Percentiles rank a stretch among this genome's conserved stretches.
phyloP scores from a whole-genome alignment of 192 early-diverging fungal genomes.

The Phycomyces blakesleeanus region DNA sequence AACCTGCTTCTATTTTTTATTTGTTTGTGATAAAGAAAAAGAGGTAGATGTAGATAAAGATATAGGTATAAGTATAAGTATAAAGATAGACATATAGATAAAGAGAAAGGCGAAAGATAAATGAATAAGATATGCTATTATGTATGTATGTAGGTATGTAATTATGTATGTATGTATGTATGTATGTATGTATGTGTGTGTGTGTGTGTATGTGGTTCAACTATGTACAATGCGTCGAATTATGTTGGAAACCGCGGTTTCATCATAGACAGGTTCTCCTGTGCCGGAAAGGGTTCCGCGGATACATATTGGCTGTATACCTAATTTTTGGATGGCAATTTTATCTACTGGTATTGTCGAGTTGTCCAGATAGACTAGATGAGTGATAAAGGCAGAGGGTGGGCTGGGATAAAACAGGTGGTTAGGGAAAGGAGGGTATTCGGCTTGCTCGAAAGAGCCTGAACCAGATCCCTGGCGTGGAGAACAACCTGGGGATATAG shows the following conservation, averaged over 20 bases:
- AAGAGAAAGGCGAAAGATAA: too few species aligned
- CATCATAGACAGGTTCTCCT: slow-evolving; percentile 16
- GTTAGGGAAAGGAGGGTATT: slow-evolving; percentile 33
- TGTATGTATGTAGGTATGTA: too few species aligned
- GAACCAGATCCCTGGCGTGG: background rate
- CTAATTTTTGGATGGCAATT: slow-evolving; percentile 42
- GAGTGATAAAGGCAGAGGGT: slow-evolving; percentile 46
- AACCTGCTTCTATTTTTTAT: too few species aligned
- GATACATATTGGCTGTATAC: slow-evolving; percentile 44
- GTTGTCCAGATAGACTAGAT: slow-evolving; percentile 51
- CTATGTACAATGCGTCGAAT: background rate
- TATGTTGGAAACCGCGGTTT: background rate
- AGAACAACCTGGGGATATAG: background rate
- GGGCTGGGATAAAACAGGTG: slow-evolving; percentile 31
- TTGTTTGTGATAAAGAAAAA: too few species aligned
- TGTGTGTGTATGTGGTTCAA: background rate
- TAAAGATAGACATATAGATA: too few species aligned
- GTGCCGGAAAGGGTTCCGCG: slow-evolving; percentile 8
- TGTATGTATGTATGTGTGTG: too few species aligned
- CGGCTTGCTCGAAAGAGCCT: background rate
- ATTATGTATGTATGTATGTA: too few species aligned
- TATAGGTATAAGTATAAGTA: too few species aligned
- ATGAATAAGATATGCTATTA: background rate
- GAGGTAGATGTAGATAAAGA: too few species aligned
- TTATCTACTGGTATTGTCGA: slow-evolving; percentile 45